Percentiles rank a stretch among this genome's conserved stretches.
Evolutionary conservation across 2,329 filamentous ascomycete species (phyloP).

Genomic region (Monilinia fructigena): DNA sequence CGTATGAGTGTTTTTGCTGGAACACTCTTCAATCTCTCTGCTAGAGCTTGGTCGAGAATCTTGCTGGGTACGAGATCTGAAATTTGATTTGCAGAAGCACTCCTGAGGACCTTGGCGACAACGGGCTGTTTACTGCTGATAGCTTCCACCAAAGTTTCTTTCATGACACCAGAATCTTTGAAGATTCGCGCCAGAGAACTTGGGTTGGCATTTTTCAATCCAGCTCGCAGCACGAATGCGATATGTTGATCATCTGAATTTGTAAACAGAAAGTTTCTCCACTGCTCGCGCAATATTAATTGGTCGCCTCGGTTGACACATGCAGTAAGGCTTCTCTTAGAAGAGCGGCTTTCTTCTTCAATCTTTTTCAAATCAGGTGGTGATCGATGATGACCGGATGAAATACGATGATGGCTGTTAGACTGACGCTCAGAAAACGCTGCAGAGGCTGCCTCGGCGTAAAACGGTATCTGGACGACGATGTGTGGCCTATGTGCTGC

Average conservation of each 20-base stretch:
- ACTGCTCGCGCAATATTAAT: conserved; percentile 30
- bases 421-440: conserved; percentile 1
- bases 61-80: conserved; percentile 25
- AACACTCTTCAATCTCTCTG: conserved; percentile 29
- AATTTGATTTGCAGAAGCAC: conserved; percentile 25
- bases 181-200: conserved; percentile 31
- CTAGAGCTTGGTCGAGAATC: conserved; percentile 30
- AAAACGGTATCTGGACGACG: background rate
- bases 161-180: conserved; percentile 31
- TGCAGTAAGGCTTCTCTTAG: conserved; percentile 30
- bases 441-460: background rate
- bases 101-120: conserved; percentile 28
- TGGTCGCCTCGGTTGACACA: conserved; percentile 32
- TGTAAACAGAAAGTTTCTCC: conserved; percentile 33
- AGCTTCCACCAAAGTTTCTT: conserved; percentile 26
- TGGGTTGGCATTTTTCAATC: conserved; percentile 33
- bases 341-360: conserved; percentile 29
- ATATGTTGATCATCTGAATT: conserved; percentile 32
- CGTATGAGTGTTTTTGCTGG: conserved; percentile 31
- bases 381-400: background rate
- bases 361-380: background rate
- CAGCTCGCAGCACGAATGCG: conserved; percentile 34
- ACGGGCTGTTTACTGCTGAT: conserved; percentile 26
- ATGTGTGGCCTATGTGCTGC: background rate
- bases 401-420: background rate